Conservation (phyloP, 2,329 filamentous ascomycete genomes). For the Apiospora phragmitis region DNA sequence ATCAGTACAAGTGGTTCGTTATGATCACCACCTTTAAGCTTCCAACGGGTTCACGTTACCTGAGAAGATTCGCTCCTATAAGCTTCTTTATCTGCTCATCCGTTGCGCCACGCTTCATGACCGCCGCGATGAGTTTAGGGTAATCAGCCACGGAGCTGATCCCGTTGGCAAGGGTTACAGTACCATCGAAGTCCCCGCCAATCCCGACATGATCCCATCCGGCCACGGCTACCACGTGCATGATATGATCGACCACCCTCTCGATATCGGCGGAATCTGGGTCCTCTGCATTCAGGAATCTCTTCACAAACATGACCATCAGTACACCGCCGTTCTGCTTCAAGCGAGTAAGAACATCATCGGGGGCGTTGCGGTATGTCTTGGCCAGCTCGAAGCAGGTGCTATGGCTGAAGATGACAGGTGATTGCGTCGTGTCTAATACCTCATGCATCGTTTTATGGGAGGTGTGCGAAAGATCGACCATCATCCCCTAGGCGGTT, state of each 20-base stretch:
- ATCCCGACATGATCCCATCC: constrained; percentile 36
- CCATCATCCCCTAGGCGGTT: constrained; percentile 68
- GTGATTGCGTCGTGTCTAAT: background rate
- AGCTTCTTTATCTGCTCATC: no score
- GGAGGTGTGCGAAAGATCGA: constrained; percentile 65
- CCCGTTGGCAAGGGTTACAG: constrained; percentile 21
- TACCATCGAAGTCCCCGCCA: constrained; percentile 35
- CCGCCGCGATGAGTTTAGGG: constrained; percentile 9
- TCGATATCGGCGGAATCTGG: constrained; percentile 19
- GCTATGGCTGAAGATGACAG: background rate
- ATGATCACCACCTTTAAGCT: no score
- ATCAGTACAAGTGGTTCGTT: no score
- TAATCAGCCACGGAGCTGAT: constrained; percentile 24
- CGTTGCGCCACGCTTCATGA: no score
- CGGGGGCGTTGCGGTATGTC: constrained; percentile 48
- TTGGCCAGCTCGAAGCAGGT: constrained; percentile 27
- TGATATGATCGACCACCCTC: constrained; percentile 32
- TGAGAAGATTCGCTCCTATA: no score
- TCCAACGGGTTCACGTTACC: no score
- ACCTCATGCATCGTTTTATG: constrained; percentile 49
- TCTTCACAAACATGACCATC: constrained; percentile 24
- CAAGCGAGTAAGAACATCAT: constrained; percentile 22
- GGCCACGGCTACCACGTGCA: constrained; percentile 27
- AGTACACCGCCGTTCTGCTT: constrained; percentile 24
- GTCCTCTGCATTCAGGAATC: constrained; percentile 17